phyloP scores from a whole-genome alignment of 805 yeast species.

The Candida montana region DNA sequence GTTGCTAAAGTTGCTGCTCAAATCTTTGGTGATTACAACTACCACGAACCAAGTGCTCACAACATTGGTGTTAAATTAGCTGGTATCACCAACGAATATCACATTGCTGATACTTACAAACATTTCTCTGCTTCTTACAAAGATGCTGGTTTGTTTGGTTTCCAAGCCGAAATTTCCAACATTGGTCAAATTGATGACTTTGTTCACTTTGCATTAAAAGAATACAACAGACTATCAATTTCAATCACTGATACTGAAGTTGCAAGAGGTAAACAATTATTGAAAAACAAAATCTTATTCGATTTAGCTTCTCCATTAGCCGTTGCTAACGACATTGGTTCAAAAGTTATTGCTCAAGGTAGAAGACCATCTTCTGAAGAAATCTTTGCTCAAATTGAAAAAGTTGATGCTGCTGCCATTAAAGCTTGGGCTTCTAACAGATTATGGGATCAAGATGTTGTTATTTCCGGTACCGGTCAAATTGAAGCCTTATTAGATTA shows the following conservation, averaged over 20 bases:
- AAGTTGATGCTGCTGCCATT: constrained; percentile 53
- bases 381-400: constrained; percentile 56
- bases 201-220: constrained; percentile 74
- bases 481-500: constrained; percentile 81
- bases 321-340: constrained; percentile 53
- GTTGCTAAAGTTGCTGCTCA: constrained; percentile 71
- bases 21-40: constrained; percentile 51
- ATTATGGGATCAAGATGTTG: constrained; percentile 83
- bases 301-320: constrained; percentile 44
- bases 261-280: constrained; percentile 67
- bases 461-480: constrained; percentile 79
- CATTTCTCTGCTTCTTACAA: constrained; percentile 72
- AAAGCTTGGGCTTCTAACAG: constrained; percentile 69
- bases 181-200: constrained; percentile 63
- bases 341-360: constrained; percentile 54
- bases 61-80: constrained; percentile 66
- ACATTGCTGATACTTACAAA: constrained; percentile 62
- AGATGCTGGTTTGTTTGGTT: constrained; percentile 83
- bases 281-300: constrained; percentile 57
- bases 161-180: constrained; percentile 60
- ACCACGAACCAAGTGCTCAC: constrained; percentile 49
- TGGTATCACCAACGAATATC: constrained; percentile 63
- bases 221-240: constrained; percentile 81
- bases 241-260: constrained; percentile 75
- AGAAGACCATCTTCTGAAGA: constrained; percentile 57